Base-by-base conservation (phyloP, 1,284 basidiomycete genomes). In the Cryptococcus sp. region DNA sequence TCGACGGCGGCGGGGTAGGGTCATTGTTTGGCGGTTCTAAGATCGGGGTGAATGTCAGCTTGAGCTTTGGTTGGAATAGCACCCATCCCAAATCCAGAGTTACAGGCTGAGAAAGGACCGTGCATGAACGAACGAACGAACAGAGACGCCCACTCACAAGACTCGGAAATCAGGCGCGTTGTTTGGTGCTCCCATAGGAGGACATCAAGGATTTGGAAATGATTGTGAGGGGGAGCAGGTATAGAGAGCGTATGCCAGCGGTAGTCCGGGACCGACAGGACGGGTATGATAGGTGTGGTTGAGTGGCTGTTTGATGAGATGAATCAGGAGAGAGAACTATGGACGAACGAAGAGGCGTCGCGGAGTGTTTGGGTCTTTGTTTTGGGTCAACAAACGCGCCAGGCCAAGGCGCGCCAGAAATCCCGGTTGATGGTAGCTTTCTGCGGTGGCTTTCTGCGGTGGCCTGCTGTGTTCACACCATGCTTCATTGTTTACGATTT, bases 111-210 rank as follows among this genome's bases (percentile, higher is more conserved):
- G 21, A 5, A 44, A 20, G 33, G 23, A 13, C 13, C 33, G 24
- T 37, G 20, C 20, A n/a, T 20, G 33, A 38, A n/a, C 11, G 23
- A 16, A 11, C 21, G 20, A 13, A n/a, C 15, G 33, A 38, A n/a
- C 11, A 38, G 9, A 11, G 43, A 36, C 18, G 28, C 16, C n/a
- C 18, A 57, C 51, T 53, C 46, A 57, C 24, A 37, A 46, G 36
- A 37, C 37, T 43, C 33, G 44, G 52, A 59, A 55, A 54, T 59
- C 53, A 59, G 57, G 49, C 57, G 57, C 53, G 57, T 59, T 52
- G 47, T 49, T 53, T 53, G 38, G 18, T 7, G 46, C 11, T 44
- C 42, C 18, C 42, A 44, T 44, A n/a, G 33, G 15, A 24, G 46
- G 46, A 46, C 46, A 46, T 46, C 42, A 44, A 44, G 42, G n/a